Base-by-base conservation (phyloP, 2,329 filamentous ascomycete genomes). In the Pseudogymnoascus sp. region DNA sequence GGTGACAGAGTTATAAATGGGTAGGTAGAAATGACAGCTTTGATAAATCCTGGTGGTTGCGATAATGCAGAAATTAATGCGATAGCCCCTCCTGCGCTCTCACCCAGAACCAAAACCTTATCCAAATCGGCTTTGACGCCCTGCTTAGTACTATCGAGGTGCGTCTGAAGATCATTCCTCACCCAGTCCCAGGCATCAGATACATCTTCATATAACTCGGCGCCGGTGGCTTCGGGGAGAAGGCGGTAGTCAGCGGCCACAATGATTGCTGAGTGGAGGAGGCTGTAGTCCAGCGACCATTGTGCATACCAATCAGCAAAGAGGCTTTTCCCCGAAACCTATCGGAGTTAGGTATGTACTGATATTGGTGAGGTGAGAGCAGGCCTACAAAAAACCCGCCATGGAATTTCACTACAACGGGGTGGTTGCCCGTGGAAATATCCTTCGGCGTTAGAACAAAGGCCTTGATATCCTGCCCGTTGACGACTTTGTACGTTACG, bases 241-340 rank as follows among this genome's bases (percentile, higher is more conserved):
- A 83, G 75, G 7, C 80, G 79, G 70, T 83, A 80, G 68, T 80
- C 77, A 0, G 79, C 76, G 1, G 74, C 70, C 5, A 82, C 67
- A 27, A 78, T 71, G 48, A 82, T 75, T n/a, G 80, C 77, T 12
- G 67, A 68, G 58, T 76, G 72, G 27, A 69, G 65, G 1, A 72
- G 69, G 25, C 75, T 71, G 39, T 78, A 71, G 6, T 77, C 72
- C 6, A 79, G 67, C 6, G 75, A 68, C 74, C 74, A 75, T 25
- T 65, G 61, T 0, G 71, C 64, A 39, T 68, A 70, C 66, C 72
- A 73, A 8, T 69, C 68, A 27, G 66, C 58, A 31, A 52, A 68
- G 3, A 69, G 40, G 4, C 63, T 64, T 18, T 64, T 35, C 2
- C 65, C 67, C 1, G 60, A 48, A 12, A 64, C 25, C 62, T 64